These are phyloP conservation scores for Camellia japonica DNA, from an alignment of 148 eudicot genomes.

Conservation along the genomic window DNA sequence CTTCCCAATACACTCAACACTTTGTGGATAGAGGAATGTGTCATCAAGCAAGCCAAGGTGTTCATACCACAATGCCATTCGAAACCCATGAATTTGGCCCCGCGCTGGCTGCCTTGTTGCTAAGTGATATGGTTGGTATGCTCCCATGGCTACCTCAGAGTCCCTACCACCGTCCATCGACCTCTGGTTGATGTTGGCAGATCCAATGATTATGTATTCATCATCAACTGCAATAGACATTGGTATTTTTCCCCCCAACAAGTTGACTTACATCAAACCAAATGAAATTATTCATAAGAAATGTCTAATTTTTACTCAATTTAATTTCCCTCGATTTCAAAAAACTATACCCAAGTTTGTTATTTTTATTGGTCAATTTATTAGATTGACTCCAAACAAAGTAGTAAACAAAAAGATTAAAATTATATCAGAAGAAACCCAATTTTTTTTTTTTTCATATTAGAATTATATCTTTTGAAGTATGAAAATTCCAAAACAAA, in stretches of 20 bases:
- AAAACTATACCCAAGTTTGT: no score
- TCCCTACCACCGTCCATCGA: conserved; percentile 86
- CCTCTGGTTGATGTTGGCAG: conserved; percentile 86
- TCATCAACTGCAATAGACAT: conserved; percentile 55
- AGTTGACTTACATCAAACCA: no score
- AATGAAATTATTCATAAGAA: no score
- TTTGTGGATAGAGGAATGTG: conserved; percentile 51
- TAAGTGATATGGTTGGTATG: conserved; percentile 70
- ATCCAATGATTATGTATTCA: conserved; percentile 78
- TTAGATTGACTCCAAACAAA: no score
- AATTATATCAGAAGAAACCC: no score
- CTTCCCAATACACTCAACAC: conserved; percentile 47
- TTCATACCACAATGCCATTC: conserved; percentile 84
- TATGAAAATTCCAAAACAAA: not conserved
- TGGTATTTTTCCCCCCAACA: not conserved
- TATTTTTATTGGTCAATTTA: no score
- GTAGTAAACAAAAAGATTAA: no score
- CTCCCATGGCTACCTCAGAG: conserved; percentile 81
- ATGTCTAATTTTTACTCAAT: no score
- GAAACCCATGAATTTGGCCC: conserved; percentile 74
- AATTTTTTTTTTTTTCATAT: not conserved
- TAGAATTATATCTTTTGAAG: not conserved
- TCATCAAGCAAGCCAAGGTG: conserved; percentile 85
- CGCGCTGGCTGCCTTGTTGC: conserved; percentile 48
- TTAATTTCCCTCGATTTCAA: no score